Base-by-base conservation (phyloP, 768 basidiomycete genomes). In the Tricholoma furcatifolium region DNA sequence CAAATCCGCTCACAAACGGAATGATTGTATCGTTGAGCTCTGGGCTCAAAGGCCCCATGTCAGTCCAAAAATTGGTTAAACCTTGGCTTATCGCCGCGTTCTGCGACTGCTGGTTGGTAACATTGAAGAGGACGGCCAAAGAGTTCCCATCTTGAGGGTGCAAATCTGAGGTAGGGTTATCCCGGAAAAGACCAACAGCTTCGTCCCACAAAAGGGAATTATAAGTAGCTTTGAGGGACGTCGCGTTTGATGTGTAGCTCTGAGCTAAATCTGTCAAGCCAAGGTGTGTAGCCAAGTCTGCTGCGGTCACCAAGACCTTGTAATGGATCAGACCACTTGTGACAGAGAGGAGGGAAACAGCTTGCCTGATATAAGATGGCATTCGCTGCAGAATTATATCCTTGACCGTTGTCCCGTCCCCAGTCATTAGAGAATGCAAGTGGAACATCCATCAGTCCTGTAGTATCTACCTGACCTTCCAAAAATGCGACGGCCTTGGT, bases 11-110 rank as follows among this genome's bases (percentile, higher is more conserved):
- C n/a, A 79, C 71, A 60, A 80, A 80, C 7, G 79, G 78, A 30
- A 75, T 76, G 21, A 80, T 77, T 0, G 75, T 80, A 53, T 79
- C 76, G 14, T 77, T 75, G 12, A 80, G 63, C 62, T 80, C 79
- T 2, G 79, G 78, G 24, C 70, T 74, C 9, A 79, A 57, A 0
- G 78, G 70, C 2, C 79, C 79, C 20, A 78, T 69, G 6, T 72
- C 70, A 31, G 75, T 77, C 79, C 79, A 80, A 54, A 78, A 78
- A 34, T 62, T 62, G 12, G 70, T 74, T 35, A 80, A 65, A 3
- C 76, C 77, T 32, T 66, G 27, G 54, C 78, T 79, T 17, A 80
- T 66, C 2, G 70, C 68, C 23, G 62, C 47, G n/a, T 73, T 74
- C 51, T 79, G 77, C 7, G 66, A 66, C 2, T 59, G 46, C 1